These are phyloP conservation scores for Parasarocladium wereldwijsianum DNA, from an alignment of 2,329 filamentous ascomycete species.

Conservation along the genomic window DNA sequence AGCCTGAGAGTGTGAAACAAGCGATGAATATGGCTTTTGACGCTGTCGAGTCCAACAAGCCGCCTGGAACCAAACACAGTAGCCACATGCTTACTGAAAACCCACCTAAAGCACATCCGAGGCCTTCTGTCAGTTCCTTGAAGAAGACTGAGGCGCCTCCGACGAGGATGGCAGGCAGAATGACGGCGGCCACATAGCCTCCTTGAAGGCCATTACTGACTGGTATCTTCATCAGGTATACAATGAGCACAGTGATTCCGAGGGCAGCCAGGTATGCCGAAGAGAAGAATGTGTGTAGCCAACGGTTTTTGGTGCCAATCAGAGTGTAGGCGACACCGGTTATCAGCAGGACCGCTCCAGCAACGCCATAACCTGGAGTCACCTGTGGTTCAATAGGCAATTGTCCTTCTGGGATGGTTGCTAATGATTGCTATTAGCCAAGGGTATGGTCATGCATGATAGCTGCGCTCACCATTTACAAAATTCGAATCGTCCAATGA, in stretches of 20 bases:
- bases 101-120: constrained; percentile 79
- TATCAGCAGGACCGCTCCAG: constrained; percentile 60
- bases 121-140: constrained; percentile 61
- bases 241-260: constrained; percentile 64
- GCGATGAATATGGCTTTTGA: constrained; percentile 64
- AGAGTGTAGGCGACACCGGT: constrained; percentile 58
- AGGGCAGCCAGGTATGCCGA: constrained; percentile 59
- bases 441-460: constrained; percentile 4
- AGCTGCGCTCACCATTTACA: constrained; percentile 17
- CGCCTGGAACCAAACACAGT: constrained; percentile 60
- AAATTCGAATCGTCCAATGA: constrained; percentile 15
- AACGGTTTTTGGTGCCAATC: constrained; percentile 69
- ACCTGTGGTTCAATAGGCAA: constrained; percentile 62
- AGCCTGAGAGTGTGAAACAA: constrained; percentile 51
- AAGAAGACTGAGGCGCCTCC: constrained; percentile 67
- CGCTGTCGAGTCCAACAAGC: constrained; percentile 47
- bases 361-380: constrained; percentile 69
- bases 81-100: constrained; percentile 89
- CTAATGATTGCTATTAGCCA: constrained; percentile 14
- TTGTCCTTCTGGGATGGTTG: constrained; percentile 29
- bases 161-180: constrained; percentile 58
- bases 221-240: constrained; percentile 77
- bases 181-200: constrained; percentile 67
- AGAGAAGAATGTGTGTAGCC: constrained; percentile 70
- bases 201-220: constrained; percentile 66